Percentiles rank a stretch among this genome's conserved stretches.
Evolutionary conservation across 2,329 filamentous ascomycete species (phyloP).

Genomic region (Venturia nashicola): DNA sequence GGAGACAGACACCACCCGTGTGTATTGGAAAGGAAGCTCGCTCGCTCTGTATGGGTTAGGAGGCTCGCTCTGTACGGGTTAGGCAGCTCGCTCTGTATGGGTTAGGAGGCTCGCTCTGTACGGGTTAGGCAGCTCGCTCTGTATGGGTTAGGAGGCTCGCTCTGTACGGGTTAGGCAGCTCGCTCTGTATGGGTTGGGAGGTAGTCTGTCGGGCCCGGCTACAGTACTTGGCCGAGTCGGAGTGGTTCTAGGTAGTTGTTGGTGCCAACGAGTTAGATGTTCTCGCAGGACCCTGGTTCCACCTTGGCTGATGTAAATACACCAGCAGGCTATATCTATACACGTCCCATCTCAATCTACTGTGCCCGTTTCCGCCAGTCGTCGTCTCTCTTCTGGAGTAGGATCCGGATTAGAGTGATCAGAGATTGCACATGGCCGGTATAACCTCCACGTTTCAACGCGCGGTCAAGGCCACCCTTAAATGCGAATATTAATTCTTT

Average conservation of each 20-base stretch:
- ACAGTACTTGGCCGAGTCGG: neutral
- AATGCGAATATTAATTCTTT: neutral
- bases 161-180: no score
- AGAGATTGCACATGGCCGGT: neutral
- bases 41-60: no score
- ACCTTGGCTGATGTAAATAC: neutral
- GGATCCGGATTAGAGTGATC: neutral
- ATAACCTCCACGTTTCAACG: conserved; percentile 2
- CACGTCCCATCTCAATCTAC: neutral
- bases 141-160: no score
- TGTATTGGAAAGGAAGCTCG: neutral
- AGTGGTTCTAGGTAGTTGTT: neutral
- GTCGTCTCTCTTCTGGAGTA: neutral
- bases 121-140: no score
- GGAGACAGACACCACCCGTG: neutral
- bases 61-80: no score
- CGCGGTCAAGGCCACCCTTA: neutral
- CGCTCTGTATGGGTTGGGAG: no score
- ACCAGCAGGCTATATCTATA: neutral
- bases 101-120: no score
- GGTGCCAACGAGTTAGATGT: neutral
- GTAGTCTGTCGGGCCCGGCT: no score
- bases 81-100: no score
- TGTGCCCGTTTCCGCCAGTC: neutral
- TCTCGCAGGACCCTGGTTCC: neutral